Base-by-base conservation (phyloP, 305 asterid genomes). In the Fraxinus latifolia region DNA sequence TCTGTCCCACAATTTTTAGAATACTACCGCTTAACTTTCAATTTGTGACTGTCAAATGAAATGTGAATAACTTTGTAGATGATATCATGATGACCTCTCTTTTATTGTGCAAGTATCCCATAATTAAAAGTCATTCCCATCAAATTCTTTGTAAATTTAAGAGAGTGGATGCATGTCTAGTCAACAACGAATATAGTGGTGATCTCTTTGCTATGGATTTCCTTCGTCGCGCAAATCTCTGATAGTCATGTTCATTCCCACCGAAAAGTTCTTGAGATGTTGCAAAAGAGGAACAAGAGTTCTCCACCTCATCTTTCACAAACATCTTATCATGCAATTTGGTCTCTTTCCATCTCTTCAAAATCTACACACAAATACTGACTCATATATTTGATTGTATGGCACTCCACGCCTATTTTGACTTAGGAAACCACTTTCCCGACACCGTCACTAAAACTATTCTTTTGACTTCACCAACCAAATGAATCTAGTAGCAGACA, bases 221-320 rank as follows among this genome's bases (percentile, higher is more conserved):
- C 12, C 12, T 19, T 29, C 17, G 31, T 62, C 17, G 19, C 7
- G 31, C 76, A 83, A 78, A 71, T 80, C n/a, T n/a, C 25, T 6
- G 1, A 31, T 53, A 77, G 7, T 77, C 6, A 29, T 37, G 82
- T 44, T 7, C 33, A 23, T 62, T 62, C 72, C 72, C 72, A 21
- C 4, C 72, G 9, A 58, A 55, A 31, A 44, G 19, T 71, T 44
- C 7, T 68, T 60, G 19, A 7, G 12, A 67, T 15, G 71, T 71
- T 47, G 75, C 27, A 25, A 74, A 74, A 23, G 17, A 19, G 37
- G 33, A 42, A 84, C 77, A 11, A 34, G 12, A 62, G 23, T 68
- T 76, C 71, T 58, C 79, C 84, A 76, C 42, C 70, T 84, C 86
- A 84, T 27, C 81, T 50, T 44, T 83, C 84, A 79, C 82, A 80